Evolutionary conservation across 768 basidiomycete genomes (phyloP).

Genomic region (Trametes meyenii): DNA sequence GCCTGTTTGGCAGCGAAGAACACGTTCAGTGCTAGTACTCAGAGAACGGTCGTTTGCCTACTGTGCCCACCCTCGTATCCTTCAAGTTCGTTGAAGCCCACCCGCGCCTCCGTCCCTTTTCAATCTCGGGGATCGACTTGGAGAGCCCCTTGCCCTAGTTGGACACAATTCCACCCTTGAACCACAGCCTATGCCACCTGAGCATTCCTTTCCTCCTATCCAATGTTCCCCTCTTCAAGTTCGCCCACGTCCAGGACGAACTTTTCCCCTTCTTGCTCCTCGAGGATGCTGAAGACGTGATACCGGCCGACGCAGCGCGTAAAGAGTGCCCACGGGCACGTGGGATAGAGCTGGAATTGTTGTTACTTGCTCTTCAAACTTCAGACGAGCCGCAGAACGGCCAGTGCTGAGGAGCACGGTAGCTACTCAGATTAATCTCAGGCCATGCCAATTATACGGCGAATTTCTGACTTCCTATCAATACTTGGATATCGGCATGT

Average conservation of each 20-base stretch:
- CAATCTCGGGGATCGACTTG: background rate
- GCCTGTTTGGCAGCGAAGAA: background rate
- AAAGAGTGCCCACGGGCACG: too few species aligned
- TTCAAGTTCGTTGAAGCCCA: background rate
- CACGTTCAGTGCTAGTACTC: background rate
- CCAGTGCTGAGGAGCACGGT: too few species aligned
- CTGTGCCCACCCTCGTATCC: background rate
- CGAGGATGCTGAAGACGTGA: background rate
- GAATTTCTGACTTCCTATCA: too few species aligned
- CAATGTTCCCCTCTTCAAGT: background rate
- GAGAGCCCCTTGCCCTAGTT: background rate
- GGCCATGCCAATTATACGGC: too few species aligned
- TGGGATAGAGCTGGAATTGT: too few species aligned
- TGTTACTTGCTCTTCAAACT: too few species aligned
- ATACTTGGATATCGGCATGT: too few species aligned
- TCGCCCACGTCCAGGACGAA: background rate
- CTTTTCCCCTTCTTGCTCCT: background rate
- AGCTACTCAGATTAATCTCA: too few species aligned
- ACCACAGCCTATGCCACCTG: background rate
- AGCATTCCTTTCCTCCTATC: background rate
- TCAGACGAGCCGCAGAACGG: too few species aligned
- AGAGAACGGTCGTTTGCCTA: background rate
- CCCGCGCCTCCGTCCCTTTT: background rate
- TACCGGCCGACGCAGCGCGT: background rate
- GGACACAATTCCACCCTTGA: background rate